A percentile compares a stretch with the other conserved stretches of the same genome.
phyloP scores from a whole-genome alignment of 805 yeast species.

The Metschnikowia orientalis region DNA sequence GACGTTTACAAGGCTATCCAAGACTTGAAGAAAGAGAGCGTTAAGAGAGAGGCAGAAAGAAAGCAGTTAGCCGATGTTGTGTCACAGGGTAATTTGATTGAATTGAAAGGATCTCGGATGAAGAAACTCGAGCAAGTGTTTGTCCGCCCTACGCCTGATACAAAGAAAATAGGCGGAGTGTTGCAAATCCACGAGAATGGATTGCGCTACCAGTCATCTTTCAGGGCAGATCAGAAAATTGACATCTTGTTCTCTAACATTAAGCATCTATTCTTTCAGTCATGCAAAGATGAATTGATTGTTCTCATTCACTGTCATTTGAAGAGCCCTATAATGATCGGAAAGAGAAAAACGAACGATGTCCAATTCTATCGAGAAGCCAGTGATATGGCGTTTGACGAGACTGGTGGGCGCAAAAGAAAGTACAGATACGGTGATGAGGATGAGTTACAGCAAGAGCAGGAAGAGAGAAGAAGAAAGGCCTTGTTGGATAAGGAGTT shows the following conservation, averaged over 20 bases:
- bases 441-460: slow-evolving; percentile 97
- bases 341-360: slow-evolving; percentile 91
- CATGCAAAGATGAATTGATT: slow-evolving; percentile 90
- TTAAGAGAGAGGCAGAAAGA: slow-evolving; percentile 84
- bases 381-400: slow-evolving; percentile 92
- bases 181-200: slow-evolving; percentile 94
- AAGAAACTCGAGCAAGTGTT: slow-evolving; percentile 82
- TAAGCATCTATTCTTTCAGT: slow-evolving; percentile 91
- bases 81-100: slow-evolving; percentile 82
- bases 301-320: slow-evolving; percentile 90
- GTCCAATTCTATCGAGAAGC: slow-evolving; percentile 97
- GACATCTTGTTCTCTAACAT: slow-evolving; percentile 88
- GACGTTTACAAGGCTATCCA: slow-evolving; percentile 86
- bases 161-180: slow-evolving; percentile 90
- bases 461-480: slow-evolving; percentile 93
- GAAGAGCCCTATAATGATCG: slow-evolving; percentile 89
- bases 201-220: slow-evolving; percentile 84
- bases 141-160: slow-evolving; percentile 93
- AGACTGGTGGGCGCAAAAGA: slow-evolving; percentile 91
- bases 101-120: slow-evolving; percentile 78
- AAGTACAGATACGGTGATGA: slow-evolving; percentile 92
- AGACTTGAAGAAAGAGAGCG: slow-evolving; percentile 87
- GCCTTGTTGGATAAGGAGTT: slow-evolving; percentile 89
- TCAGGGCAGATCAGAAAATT: slow-evolving; percentile 78
- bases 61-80: slow-evolving; percentile 93